Conservation (phyloP, 345 rosid genomes). For the Arabidopsis thaliana region DNA sequence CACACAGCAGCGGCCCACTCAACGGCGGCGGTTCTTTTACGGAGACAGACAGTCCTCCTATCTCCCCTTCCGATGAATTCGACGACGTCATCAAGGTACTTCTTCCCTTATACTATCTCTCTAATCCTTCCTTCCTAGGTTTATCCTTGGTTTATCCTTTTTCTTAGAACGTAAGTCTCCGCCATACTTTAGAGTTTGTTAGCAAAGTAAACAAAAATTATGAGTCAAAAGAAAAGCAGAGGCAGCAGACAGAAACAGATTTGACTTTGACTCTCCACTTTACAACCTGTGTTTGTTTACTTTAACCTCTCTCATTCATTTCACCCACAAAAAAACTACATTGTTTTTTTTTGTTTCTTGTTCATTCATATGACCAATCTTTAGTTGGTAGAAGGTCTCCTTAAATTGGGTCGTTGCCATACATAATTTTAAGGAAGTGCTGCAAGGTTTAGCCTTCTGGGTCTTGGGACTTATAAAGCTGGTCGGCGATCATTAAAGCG, state of each 20-base stretch:
- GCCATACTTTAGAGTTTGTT: slow-evolving; percentile 14
- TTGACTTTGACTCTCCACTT: slow-evolving; percentile 43
- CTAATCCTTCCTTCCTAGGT: background rate
- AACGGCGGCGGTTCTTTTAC: slow-evolving; percentile 59
- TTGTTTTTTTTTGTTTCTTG: too few species aligned
- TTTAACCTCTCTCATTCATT: slow-evolving; percentile 22
- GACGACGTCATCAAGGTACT: slow-evolving; percentile 91
- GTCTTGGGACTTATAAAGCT: slow-evolving; percentile 40
- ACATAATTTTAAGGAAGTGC: slow-evolving; percentile 17
- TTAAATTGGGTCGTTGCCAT: slow-evolving; percentile 20
- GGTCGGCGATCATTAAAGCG: slow-evolving; percentile 21
- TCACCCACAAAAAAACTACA: background rate
- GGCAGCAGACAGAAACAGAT: slow-evolving; percentile 25
- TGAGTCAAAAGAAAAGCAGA: slow-evolving; percentile 25
- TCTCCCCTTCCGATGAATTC: slow-evolving; percentile 85
- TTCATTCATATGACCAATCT: background rate
- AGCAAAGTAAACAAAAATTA: background rate
- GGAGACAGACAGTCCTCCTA: slow-evolving; percentile 78
- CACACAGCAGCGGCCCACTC: slow-evolving; percentile 94
- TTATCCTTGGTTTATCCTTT: background rate
- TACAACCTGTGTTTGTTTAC: slow-evolving; percentile 38
- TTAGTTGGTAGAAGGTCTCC: background rate
- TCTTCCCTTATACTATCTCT: background rate
- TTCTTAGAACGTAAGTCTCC: background rate
- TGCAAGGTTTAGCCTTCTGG: slow-evolving; percentile 21